These are phyloP conservation scores for Diaporthe aspalathi DNA, from an alignment of 2,329 filamentous ascomycete species.

Conservation along the genomic window DNA sequence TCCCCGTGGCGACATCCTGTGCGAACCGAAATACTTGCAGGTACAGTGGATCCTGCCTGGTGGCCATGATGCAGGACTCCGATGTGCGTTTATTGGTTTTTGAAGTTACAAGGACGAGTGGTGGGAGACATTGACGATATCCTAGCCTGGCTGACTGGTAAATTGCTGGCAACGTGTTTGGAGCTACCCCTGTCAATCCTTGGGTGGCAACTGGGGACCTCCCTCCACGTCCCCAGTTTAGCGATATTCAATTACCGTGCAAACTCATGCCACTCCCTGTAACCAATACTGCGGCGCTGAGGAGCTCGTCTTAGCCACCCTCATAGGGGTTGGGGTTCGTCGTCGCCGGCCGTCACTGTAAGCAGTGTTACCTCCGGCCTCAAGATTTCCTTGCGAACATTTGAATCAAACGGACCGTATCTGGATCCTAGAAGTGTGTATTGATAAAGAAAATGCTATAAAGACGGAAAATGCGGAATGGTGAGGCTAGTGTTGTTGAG, in stretches of 20 bases:
- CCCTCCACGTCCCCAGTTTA: neutral
- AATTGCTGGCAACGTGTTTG: slow-evolving; percentile 34
- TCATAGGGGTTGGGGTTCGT: too few relatives aligned
- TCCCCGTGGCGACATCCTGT: slow-evolving; percentile 60
- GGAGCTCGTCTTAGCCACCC: too few relatives aligned
- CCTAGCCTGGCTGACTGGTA: neutral
- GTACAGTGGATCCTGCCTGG: slow-evolving; percentile 35
- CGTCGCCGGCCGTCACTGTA: too few relatives aligned
- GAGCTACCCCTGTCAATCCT: slow-evolving; percentile 30
- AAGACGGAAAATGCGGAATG: too few relatives aligned
- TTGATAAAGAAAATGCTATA: too few relatives aligned
- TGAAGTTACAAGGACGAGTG: neutral
- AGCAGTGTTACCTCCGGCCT: too few relatives aligned
- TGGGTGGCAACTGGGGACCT: neutral
- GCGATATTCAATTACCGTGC: slow-evolving; percentile 14
- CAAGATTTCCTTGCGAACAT: too few relatives aligned
- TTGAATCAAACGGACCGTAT: too few relatives aligned
- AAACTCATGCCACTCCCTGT: neutral
- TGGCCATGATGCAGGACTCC: slow-evolving; percentile 34
- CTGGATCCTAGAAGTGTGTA: too few relatives aligned
- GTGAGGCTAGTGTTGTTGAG: too few relatives aligned
- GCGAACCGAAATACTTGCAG: slow-evolving; percentile 47
- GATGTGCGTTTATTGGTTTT: neutral
- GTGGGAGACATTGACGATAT: neutral
- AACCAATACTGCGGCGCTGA: too few relatives aligned